These are phyloP conservation scores for Nasturtium officinale DNA, from an alignment of 345 rosid species.

Conservation along the genomic window DNA sequence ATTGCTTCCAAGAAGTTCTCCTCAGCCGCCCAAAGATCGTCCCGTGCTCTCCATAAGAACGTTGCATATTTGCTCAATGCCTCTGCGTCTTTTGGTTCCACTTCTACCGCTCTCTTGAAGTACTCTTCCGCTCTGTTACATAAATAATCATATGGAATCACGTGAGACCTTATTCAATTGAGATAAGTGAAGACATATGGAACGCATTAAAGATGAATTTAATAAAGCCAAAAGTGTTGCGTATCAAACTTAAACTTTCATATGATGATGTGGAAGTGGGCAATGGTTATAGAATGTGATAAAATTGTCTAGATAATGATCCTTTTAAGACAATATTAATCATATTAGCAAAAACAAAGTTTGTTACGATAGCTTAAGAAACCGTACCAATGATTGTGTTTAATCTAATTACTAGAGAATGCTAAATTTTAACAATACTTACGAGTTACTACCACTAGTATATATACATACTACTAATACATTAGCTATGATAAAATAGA, in stretches of 20 bases:
- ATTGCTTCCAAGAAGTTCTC: constrained; percentile 89
- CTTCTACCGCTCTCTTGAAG: constrained; percentile 68
- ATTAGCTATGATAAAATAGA: neutral
- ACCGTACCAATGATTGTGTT: neutral
- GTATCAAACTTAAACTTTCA: constrained; percentile 16
- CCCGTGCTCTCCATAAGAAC: constrained; percentile 78
- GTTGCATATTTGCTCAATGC: constrained; percentile 76
- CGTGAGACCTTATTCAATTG: constrained; percentile 10
- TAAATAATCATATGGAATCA: constrained; percentile 14
- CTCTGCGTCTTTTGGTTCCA: constrained; percentile 76
- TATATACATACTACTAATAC: neutral
- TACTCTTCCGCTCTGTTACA: constrained; percentile 77
- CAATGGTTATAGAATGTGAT: constrained; percentile 8
- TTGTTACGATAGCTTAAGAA: neutral
- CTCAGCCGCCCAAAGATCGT: constrained; percentile 94
- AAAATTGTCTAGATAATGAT: neutral
- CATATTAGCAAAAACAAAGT: neutral
- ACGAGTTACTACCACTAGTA: neutral
- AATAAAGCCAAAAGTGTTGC: constrained; percentile 4
- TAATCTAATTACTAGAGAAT: neutral
- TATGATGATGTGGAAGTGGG: constrained; percentile 10
- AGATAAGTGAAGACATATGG: neutral
- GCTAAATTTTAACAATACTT: neutral
- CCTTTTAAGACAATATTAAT: neutral
- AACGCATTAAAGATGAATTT: constrained; percentile 6